Evolutionary conservation across 331 rosid genomes (phyloP), one percentile per base, ranked within the genome.

Genomic region (Rhamnella rubrinervis): DNA sequence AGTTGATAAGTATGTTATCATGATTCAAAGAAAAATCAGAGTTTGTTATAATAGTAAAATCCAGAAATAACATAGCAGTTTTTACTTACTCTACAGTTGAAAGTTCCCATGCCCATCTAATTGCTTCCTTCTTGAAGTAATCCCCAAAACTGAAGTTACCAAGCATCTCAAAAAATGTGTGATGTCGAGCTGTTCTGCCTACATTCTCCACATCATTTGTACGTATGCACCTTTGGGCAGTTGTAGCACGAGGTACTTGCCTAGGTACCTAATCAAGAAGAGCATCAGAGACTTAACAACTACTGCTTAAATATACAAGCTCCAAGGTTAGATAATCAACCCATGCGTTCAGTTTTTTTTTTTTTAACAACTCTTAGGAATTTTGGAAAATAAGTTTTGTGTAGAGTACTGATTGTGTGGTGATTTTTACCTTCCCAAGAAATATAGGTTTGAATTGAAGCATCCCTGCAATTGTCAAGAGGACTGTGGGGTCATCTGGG

Each of bases 111-210:
- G 96, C 98, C 98, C 97, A 93, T 52, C 66, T 76, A 80, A 90
- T 90, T 67, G 97, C 98, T 75, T 92, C 92, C 78, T 74, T 79
- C 86, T 93, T 93, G 90, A 93, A 93, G 90, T 88, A 93, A 86
- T 93, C 90, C 35, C 97, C 97, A 82, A 90, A 90, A 83, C 96
- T 93, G 82, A 93, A 93, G 85, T 93, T 93, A 57, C 97, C 98
- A 67, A 93, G 98, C 98, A 92, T 90, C 85, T 92, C 97, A 72
- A 92, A 92, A 72, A 92, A 90, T 56, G 97, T 90, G 18, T 92
- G 98, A 77, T 92, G 98, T 17, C 93, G 78, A 41, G 96, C 25
- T 7, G 98, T 92, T 65, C 80, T 90, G 59, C 98, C 98, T 40
- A 93, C 98, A 78, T 90, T 93, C 78, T 88, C 80, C 70, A 86